Evolutionary conservation across 2,329 filamentous ascomycete genomes (phyloP).

Genomic region (Diaporthe humulicola): DNA sequence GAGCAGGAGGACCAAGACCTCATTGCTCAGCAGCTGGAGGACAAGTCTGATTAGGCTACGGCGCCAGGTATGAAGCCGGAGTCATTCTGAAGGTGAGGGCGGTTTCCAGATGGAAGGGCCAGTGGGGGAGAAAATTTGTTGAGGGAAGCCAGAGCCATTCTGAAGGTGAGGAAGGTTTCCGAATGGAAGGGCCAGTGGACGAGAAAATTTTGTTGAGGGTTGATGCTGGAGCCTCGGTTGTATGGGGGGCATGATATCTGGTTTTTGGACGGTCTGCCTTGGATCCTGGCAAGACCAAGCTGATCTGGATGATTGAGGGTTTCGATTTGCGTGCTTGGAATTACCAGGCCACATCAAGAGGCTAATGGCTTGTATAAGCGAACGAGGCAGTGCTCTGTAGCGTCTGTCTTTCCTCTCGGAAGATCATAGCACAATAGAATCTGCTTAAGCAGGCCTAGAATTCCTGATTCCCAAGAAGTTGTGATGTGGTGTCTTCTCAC

Average conservation of each 20-base stretch:
- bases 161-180: neutral
- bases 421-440: neutral
- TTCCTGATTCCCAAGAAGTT: no score
- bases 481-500: neutral
- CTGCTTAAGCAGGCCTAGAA: neutral
- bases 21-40: slow-evolving; percentile 2
- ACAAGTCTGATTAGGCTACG: neutral
- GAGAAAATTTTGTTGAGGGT: neutral
- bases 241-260: neutral
- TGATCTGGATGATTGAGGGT: neutral
- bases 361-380: neutral
- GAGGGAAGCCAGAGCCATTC: neutral
- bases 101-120: no score
- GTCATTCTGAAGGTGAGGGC: neutral
- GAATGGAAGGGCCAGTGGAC: neutral
- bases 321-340: neutral
- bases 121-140: no score
- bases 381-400: neutral
- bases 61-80: neutral
- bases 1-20: neutral
- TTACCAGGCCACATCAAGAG: neutral
- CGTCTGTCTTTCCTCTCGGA: neutral
- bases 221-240: neutral
- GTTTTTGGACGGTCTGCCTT: neutral
- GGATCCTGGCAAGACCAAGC: neutral